Base-by-base conservation (phyloP, 768 basidiomycete species). In the Pisolithus tinctorius region DNA sequence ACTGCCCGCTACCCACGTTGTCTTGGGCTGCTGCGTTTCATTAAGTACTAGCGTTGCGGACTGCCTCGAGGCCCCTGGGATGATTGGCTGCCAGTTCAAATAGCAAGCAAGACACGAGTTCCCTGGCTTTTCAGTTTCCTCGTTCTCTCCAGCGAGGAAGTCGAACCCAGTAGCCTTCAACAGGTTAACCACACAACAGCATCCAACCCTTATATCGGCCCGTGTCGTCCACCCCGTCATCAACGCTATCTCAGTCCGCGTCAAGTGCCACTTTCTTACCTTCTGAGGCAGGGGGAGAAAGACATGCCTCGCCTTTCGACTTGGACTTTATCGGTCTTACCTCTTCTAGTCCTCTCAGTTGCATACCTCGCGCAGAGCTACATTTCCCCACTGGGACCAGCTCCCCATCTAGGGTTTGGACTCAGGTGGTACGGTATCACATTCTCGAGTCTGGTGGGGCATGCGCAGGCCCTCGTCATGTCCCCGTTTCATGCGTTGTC, bases 321-420 rank as follows among this genome's bases (percentile, higher is more conserved):
- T n/a, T 39, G 51, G 36, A 43, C 55, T 45, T 55, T 65, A 29
- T 30, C 63, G 17, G 49, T 55, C 9, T 27, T 66, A 42, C 58
- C 65, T 23, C 46, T 69, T 45, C 51, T 67, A 11, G 36, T 67
- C 14, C 55, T 67, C 45, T 67, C 66, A 29, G 56, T 67, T 36
- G 65, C 66, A 43, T 67, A 65, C 49, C 52, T 58, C 40, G 58
- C 56, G 7, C 65, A 67, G 41, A 67, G 65, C 45, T 62, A 63
- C 26, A 61, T 57, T 25, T 63, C 67, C 13, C 65, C 60, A 25
- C 60, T 69, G 0, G 65, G 63, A 6, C 67, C 65, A 40, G 65
- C 67, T 34, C 60, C 65, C 46, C 60, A 65, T 50, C 67, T 69
- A 2, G 61, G 63, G 14, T 55, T 55, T 34, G 61, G 67, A 31